phyloP scores from a whole-genome alignment of 257 asterid species.

The Asclepias syriaca region DNA sequence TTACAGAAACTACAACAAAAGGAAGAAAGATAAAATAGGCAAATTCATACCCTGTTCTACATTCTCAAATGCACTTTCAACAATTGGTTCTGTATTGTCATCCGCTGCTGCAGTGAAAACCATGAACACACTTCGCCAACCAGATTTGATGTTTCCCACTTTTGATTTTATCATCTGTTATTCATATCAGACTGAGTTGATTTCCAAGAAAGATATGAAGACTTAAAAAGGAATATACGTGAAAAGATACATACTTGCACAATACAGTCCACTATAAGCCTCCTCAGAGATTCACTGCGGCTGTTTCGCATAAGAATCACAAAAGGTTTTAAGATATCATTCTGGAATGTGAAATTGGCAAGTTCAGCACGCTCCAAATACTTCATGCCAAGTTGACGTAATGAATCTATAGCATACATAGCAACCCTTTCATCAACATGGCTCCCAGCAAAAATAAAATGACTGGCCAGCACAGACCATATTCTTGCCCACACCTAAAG shows the following conservation, averaged over 20 bases:
- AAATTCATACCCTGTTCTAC: conserved; percentile 84
- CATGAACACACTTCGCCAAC: conserved; percentile 99
- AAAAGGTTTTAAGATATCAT: conserved; percentile 93
- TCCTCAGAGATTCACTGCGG: conserved; percentile 80
- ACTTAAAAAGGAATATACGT: conserved; percentile 10
- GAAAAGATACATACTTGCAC: conserved; percentile 70
- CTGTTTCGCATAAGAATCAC: conserved; percentile 93
- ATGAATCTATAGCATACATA: conserved; percentile 98
- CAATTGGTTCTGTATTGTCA: conserved; percentile 82
- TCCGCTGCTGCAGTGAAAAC: conserved; percentile 98
- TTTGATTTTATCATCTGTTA: conserved; percentile 96
- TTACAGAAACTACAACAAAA: conserved; percentile 8
- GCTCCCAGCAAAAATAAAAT: conserved; percentile 98
- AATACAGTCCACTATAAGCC: conserved; percentile 95
- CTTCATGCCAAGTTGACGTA: conserved; percentile 94
- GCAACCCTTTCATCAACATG: conserved; percentile 99
- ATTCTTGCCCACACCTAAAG: conserved; percentile 99
- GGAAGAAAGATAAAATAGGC: conserved; percentile 5
- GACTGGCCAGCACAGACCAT: conserved; percentile 95
- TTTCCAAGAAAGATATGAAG: conserved; percentile 14
- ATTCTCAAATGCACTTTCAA: conserved; percentile 98
- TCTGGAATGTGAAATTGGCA: conserved; percentile 98
- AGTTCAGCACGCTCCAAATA: conserved; percentile 99
- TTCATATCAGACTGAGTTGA: conserved; percentile 30
- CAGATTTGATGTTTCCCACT: conserved; percentile 97